These are phyloP conservation scores for Endoconidiophora polonica DNA, from an alignment of 2,329 filamentous ascomycete species.

Conservation along the genomic window DNA sequence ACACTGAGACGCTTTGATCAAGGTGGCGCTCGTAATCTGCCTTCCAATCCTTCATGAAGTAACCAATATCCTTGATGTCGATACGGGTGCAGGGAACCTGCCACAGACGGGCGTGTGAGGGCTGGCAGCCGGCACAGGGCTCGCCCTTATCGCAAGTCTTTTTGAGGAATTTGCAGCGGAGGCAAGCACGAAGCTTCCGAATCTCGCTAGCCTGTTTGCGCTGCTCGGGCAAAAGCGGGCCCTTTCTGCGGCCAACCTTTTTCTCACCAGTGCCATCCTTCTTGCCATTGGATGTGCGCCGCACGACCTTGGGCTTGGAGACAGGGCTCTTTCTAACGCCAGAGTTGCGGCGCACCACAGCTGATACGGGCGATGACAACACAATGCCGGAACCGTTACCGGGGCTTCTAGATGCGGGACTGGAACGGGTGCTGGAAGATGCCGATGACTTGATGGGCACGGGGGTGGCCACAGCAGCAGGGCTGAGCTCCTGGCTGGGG, in stretches of 20 bases:
- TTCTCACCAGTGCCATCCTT: constrained; percentile 69
- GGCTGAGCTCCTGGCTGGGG: constrained; percentile 34
- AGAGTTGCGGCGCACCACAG: constrained; percentile 47
- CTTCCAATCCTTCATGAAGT: constrained; percentile 99
- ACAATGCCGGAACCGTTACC: constrained; percentile 36
- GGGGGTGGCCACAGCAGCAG: constrained; percentile 44
- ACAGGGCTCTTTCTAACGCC: constrained; percentile 60
- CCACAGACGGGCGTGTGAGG: constrained; percentile 88
- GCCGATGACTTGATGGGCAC: constrained; percentile 46
- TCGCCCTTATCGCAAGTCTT: constrained; percentile 98
- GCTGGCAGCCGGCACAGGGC: constrained; percentile 87
- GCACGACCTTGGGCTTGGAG: constrained; percentile 60
- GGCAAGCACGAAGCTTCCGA: constrained; percentile 79
- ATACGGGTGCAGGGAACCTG: constrained; percentile 95
- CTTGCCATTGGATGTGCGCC: constrained; percentile 60
- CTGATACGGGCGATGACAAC: constrained; percentile 42
- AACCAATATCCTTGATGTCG: constrained; percentile 95
- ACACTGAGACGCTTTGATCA: constrained; percentile 71
- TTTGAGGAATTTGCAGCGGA: constrained; percentile 96
- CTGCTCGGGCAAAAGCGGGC: constrained; percentile 81
- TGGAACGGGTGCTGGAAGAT: constrained; percentile 27
- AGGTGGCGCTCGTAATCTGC: constrained; percentile 89
- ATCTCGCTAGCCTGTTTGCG: constrained; percentile 95
- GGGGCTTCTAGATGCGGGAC: constrained; percentile 40
- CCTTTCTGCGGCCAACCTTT: constrained; percentile 79